phyloP scores from a whole-genome alignment of 805 yeast genomes.

The Metschnikowia sp. region DNA sequence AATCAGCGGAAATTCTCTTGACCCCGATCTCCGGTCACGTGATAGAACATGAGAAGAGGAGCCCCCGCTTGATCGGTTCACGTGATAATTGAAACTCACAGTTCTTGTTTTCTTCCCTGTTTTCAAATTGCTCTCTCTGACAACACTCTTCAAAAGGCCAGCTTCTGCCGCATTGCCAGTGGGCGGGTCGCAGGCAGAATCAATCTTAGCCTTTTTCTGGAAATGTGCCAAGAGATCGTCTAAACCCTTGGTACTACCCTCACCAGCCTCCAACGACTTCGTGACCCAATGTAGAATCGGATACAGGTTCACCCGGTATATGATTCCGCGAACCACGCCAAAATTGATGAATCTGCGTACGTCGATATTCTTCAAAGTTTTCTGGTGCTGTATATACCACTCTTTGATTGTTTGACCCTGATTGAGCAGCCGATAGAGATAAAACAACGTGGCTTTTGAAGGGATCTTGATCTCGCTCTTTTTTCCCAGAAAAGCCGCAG shows the following conservation, averaged over 20 bases:
- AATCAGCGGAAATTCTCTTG: neutral
- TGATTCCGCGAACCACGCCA: constrained; percentile 78
- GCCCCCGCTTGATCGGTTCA: constrained; percentile 8
- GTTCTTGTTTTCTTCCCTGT: constrained; percentile 25
- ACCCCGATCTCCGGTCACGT: neutral
- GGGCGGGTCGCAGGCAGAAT: neutral
- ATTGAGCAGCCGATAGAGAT: constrained; percentile 70
- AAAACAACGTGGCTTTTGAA: constrained; percentile 63
- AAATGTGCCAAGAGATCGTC: constrained; percentile 11
- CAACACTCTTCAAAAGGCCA: constrained; percentile 13
- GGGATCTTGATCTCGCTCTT: constrained; percentile 39
- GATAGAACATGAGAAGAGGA: neutral
- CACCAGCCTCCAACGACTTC: constrained; percentile 31
- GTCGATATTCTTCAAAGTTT: constrained; percentile 63
- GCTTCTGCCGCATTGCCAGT: constrained; percentile 2
- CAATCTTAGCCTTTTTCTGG: constrained; percentile 8
- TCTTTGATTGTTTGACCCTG: constrained; percentile 75
- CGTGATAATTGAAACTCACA: constrained; percentile 33
- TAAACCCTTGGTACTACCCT: constrained; percentile 7
- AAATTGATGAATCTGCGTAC: constrained; percentile 80
- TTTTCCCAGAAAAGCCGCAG: neutral
- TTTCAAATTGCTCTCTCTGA: constrained; percentile 17
- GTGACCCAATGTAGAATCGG: constrained; percentile 54
- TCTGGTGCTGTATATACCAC: constrained; percentile 73
- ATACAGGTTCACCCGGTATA: constrained; percentile 75